Conservation (phyloP, 768 basidiomycete species). For the Boletus pseudopeckii region DNA sequence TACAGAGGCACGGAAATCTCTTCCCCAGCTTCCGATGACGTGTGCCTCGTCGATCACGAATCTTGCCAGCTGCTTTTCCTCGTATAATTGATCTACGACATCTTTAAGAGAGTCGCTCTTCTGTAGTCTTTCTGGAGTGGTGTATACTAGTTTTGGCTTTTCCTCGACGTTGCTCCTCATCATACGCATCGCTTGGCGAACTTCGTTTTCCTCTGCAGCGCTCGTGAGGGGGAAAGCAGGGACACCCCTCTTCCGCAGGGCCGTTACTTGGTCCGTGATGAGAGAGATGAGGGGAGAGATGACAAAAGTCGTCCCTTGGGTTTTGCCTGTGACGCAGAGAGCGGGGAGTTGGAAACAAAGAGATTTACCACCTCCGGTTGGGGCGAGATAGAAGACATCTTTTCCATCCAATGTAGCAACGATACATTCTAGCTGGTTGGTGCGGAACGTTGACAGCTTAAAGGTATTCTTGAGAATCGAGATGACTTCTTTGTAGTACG, state of each 20-base stretch:
- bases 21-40: constrained; percentile 92
- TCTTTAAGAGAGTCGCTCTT: constrained; percentile 53
- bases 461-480: constrained; percentile 45
- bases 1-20: constrained; percentile 86
- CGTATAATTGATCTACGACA: constrained; percentile 58
- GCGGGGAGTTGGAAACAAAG: constrained; percentile 91
- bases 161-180: constrained; percentile 37
- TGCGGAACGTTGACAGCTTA: constrained; percentile 63
- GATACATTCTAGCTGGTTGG: constrained; percentile 86
- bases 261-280: constrained; percentile 84
- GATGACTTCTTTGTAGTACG: constrained; percentile 31
- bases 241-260: constrained; percentile 60
- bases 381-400: constrained; percentile 95
- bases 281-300: constrained; percentile 85
- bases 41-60: constrained; percentile 98
- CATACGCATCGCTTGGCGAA: constrained; percentile 40
- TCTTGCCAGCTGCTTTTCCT: constrained; percentile 60
- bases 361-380: constrained; percentile 92
- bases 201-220: constrained; percentile 40
- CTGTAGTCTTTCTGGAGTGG: constrained; percentile 88
- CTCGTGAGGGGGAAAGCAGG: constrained; percentile 70
- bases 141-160: constrained; percentile 72
- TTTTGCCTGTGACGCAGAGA: constrained; percentile 66
- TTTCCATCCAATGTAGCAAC: constrained; percentile 70
- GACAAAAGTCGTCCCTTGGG: constrained; percentile 82